Conservation (phyloP, 2,329 filamentous ascomycete genomes). For the Tolypocladium album region DNA sequence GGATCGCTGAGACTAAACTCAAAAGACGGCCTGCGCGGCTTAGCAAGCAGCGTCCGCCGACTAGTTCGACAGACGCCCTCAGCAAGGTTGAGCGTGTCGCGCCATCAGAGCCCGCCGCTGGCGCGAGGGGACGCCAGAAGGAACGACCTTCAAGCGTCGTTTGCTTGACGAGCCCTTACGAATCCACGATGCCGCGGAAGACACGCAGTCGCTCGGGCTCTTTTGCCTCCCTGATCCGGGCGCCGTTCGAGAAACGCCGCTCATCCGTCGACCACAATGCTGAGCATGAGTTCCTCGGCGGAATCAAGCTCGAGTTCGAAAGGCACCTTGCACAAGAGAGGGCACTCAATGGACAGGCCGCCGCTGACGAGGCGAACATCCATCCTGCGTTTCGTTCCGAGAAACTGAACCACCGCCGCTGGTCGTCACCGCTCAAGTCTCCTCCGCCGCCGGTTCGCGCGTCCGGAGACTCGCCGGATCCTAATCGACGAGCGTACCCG, state of each 20-base stretch:
- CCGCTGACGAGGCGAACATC: slow-evolving; percentile 14
- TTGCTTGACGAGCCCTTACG: slow-evolving; percentile 11
- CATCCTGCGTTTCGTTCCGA: slow-evolving; percentile 23
- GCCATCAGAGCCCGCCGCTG: background rate
- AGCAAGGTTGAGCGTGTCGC: background rate
- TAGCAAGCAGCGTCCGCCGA: slow-evolving; percentile 1
- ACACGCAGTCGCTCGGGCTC: slow-evolving; percentile 24
- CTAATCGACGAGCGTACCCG: slow-evolving; percentile 20
- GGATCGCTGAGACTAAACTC: slow-evolving; percentile 12
- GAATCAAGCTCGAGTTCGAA: slow-evolving; percentile 28
- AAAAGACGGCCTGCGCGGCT: slow-evolving; percentile 4
- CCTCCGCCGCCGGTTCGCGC: slow-evolving; percentile 6
- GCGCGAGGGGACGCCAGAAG: background rate
- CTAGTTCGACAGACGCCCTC: slow-evolving; percentile 4
- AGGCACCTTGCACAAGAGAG: slow-evolving; percentile 21
- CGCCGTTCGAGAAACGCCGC: slow-evolving; percentile 22
- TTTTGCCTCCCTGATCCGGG: slow-evolving; percentile 22
- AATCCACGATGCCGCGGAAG: slow-evolving; percentile 9
- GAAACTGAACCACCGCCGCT: slow-evolving; percentile 13
- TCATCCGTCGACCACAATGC: slow-evolving; percentile 18
- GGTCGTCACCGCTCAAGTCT: slow-evolving; percentile 16
- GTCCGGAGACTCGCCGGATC: slow-evolving; percentile 10
- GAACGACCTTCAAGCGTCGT: slow-evolving; percentile 14
- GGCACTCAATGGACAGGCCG: slow-evolving; percentile 13
- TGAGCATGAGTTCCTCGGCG: slow-evolving; percentile 28